A percentile compares a stretch with the other conserved stretches of the same genome.
These are phyloP conservation scores for Coccomyxa sp. DNA, from an alignment of 139 green algal genomes.

Conservation along the genomic window DNA sequence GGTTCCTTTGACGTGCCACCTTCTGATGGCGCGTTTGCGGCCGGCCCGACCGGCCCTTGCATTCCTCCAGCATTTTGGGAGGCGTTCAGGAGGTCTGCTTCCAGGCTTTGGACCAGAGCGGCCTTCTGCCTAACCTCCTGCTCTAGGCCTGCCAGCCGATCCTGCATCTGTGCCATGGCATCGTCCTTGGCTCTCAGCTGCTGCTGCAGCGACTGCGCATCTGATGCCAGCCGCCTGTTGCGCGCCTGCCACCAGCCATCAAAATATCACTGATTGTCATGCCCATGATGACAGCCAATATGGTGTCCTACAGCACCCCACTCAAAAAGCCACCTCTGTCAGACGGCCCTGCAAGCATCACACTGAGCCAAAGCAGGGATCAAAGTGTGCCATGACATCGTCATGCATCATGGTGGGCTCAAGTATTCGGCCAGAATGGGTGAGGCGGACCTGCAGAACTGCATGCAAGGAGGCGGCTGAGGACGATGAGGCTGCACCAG, in stretches of 20 bases:
- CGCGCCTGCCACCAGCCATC: conserved; percentile 27
- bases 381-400: too few species aligned
- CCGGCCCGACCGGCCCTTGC: too few species aligned
- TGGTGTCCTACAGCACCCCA: too few species aligned
- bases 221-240: conserved; percentile 36
- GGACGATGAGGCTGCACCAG: not conserved
- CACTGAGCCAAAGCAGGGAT: too few species aligned
- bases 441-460: not conserved
- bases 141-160: not conserved
- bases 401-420: too few species aligned
- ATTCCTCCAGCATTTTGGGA: too few species aligned
- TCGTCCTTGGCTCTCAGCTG: conserved; percentile 15
- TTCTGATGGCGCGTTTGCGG: too few species aligned
- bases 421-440: not conserved
- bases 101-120: not conserved
- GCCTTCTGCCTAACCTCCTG: not conserved
- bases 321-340: too few species aligned
- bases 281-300: not conserved
- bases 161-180: not conserved
- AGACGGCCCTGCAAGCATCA: too few species aligned
- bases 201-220: conserved; percentile 35
- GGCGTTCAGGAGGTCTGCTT: not conserved
- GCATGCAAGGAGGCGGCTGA: not conserved
- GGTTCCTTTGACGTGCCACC: too few species aligned
- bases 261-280: not conserved